phyloP scores from a whole-genome alignment of 805 yeast genomes.

The Candida maris region DNA sequence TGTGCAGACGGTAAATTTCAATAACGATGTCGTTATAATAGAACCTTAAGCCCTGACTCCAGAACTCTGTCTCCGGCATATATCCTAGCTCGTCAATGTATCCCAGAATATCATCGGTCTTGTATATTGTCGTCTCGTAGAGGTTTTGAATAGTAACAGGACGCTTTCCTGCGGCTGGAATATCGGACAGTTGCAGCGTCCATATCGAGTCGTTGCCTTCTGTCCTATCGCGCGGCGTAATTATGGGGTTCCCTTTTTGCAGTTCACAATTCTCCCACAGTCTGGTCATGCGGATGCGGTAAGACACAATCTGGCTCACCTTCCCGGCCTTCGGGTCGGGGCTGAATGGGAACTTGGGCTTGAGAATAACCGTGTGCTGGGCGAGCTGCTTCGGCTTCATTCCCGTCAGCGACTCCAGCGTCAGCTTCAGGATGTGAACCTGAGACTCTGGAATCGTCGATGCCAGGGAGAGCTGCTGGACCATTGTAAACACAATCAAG shows the following conservation, averaged over 20 bases:
- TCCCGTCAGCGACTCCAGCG: constrained; percentile 53
- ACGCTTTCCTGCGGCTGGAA: constrained; percentile 72
- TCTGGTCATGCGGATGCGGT: constrained; percentile 46
- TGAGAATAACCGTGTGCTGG: constrained; percentile 47
- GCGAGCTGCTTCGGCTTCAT: constrained; percentile 41
- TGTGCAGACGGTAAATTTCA: constrained; percentile 49
- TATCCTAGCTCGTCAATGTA: constrained; percentile 68
- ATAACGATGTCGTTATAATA: constrained; percentile 59
- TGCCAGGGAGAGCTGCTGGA: constrained; percentile 50
- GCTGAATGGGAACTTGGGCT: constrained; percentile 47
- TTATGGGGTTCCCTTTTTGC: constrained; percentile 13
- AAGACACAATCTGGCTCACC: constrained; percentile 54
- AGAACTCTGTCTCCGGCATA: constrained; percentile 55
- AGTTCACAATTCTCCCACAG: constrained; percentile 34
- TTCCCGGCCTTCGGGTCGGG: constrained; percentile 56
- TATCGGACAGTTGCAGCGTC: constrained; percentile 65
- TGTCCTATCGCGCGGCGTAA: constrained; percentile 10
- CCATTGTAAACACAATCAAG: no score
- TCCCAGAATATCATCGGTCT: constrained; percentile 43
- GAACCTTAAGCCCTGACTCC: constrained; percentile 58
- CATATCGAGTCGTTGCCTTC: constrained; percentile 38
- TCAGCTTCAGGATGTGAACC: constrained; percentile 40
- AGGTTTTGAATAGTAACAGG: constrained; percentile 64
- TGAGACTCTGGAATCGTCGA: constrained; percentile 41
- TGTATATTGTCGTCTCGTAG: constrained; percentile 53